A percentile compares a stretch with the other conserved stretches of the same genome.
phyloP scores from a whole-genome alignment of 1,284 basidiomycete genomes.

The Tilletiaria anomala region DNA sequence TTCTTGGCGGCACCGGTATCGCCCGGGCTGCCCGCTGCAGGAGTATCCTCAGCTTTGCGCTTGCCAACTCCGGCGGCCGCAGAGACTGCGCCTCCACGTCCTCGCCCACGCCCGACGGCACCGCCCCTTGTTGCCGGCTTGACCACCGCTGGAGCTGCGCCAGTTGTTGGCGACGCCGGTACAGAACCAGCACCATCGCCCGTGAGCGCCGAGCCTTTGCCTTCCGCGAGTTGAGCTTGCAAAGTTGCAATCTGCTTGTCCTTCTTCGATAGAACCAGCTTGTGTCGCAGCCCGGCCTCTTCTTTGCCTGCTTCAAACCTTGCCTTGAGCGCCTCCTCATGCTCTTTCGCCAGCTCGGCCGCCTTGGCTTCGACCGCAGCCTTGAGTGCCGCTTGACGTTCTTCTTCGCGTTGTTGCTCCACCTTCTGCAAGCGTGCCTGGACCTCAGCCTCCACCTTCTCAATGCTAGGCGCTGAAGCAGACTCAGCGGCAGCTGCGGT shows the following conservation, averaged over 20 bases:
- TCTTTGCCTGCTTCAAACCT: constrained; percentile 30
- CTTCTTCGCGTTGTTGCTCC: constrained; percentile 15
- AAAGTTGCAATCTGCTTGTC: constrained; percentile 35
- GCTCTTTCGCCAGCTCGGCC: constrained; percentile 20
- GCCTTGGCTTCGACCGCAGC: constrained; percentile 25
- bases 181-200: neutral
- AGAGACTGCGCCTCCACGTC: neutral
- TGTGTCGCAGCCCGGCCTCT: constrained; percentile 34
- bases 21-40: too few relatives aligned
- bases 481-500: constrained; percentile 1
- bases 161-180: neutral
- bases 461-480: neutral
- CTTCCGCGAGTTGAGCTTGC: constrained; percentile 24
- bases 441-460: constrained; percentile 12
- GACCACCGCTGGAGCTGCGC: neutral
- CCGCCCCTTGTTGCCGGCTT: neutral
- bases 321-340: constrained; percentile 25
- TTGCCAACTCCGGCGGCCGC: neutral
- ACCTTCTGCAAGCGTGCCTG: constrained; percentile 13
- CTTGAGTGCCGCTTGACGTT: constrained; percentile 12
- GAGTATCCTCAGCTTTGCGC: neutral
- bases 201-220: constrained; percentile 17
- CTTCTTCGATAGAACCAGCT: constrained; percentile 32
- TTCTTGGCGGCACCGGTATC: neutral
- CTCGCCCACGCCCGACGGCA: neutral